Evolutionary conservation across 2,329 filamentous ascomycete genomes (phyloP), one percentile per base, ranked within the genome.

Genomic region (Claviceps arundinis): DNA sequence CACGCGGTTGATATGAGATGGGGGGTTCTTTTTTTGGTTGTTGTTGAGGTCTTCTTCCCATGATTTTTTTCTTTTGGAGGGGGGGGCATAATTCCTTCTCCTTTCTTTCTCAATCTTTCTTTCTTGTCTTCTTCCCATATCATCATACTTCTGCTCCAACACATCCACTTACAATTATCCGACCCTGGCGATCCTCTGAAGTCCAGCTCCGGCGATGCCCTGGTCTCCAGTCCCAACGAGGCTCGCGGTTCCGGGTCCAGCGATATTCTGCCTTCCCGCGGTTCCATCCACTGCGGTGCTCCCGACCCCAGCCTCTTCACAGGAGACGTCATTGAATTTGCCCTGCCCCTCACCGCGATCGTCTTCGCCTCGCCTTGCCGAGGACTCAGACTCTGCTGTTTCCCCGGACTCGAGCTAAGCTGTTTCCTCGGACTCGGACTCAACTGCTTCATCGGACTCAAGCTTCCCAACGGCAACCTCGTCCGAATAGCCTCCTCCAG

Each of bases 401-500:
- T 67, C 54, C 72, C 73, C 0, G 77, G 77, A 51, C 75, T 76
- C 34, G 67, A 56, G 44, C 65, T 68, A 52, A 65, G 64, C 42
- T 71, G 69, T 64, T 77, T 78, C 46, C 75, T 75, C 0, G 77
- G 77, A 51, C 74, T 76, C 34, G 67, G 57, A 43, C 65, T 68
- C 52, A 65, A 64, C 43, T 71, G 69, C 64, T 77, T 78, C 46
- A 76, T 75, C 1, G 78, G 78, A 55, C 76, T 80, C 57, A 74
- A 60, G 58, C 76, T 80, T 1, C 76, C 76, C n/a, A 68, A 69
- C 0, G 78, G 78, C 51, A 81, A 60, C 56, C 74, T 72, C 44
- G 77, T 81, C 54, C 73, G 70, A 50, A 77, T 77, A 8, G 78
- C 78, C 50, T 70, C 69, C 55, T 73, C 70, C 41, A 81, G 65